Conservation (phyloP, 139 green algal genomes). For the Dunaliella sp. region DNA sequence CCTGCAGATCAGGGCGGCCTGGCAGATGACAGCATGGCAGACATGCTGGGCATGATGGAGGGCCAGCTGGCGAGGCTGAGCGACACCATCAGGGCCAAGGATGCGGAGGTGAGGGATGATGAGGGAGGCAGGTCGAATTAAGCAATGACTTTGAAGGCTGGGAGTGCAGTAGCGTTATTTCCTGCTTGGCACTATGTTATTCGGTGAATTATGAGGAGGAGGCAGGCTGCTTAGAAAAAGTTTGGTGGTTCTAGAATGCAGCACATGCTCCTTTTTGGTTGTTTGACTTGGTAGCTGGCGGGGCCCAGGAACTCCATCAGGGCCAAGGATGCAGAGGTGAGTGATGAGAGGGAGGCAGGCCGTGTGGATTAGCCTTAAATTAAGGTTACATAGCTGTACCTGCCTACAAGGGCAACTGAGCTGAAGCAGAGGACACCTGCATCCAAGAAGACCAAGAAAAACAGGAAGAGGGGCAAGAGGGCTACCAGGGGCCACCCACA, state of each 20-base stretch:
- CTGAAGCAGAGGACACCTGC: too few relatives aligned
- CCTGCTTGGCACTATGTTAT: background rate
- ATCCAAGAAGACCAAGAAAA: too few relatives aligned
- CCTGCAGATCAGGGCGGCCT: background rate
- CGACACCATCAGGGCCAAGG: slow-evolving; percentile 24
- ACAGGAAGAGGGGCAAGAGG: too few relatives aligned
- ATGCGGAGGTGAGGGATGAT: slow-evolving; percentile 21
- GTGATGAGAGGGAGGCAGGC: too few relatives aligned
- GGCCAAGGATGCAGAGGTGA: slow-evolving; percentile 15
- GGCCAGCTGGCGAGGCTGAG: slow-evolving; percentile 24
- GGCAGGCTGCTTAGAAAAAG: background rate
- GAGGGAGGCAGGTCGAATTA: too few relatives aligned
- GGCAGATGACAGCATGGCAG: background rate
- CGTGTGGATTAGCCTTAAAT: too few relatives aligned
- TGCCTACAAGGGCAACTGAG: too few relatives aligned
- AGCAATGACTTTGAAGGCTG: background rate
- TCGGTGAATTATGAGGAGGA: background rate
- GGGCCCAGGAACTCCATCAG: slow-evolving; percentile 29
- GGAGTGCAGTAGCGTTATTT: background rate
- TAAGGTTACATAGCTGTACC: too few relatives aligned
- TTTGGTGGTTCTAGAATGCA: background rate
- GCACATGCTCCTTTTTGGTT: too few relatives aligned
- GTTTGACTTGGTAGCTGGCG: too few relatives aligned
- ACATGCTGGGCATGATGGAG: slow-evolving; percentile 33
- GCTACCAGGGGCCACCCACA: too few relatives aligned